Conservation (phyloP, 352 stramenopile species). For the Phytophthora multivora region DNA sequence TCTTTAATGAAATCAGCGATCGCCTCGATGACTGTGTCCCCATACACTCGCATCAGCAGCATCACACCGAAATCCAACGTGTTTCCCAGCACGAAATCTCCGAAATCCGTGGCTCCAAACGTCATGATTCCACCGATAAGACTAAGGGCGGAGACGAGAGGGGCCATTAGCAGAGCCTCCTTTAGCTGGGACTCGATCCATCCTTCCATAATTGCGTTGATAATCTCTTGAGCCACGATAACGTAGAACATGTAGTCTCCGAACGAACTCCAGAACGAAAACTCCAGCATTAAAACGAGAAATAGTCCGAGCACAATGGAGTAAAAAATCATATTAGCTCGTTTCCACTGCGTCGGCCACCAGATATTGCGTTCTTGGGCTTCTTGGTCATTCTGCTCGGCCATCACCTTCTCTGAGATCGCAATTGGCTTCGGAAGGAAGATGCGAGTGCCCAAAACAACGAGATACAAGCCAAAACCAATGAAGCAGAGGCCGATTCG, state of each 20-base stretch:
- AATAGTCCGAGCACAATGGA: slow-evolving; percentile 93
- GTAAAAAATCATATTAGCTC: slow-evolving; percentile 95
- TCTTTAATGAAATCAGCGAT: slow-evolving; percentile 64
- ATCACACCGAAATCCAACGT: slow-evolving; percentile 96
- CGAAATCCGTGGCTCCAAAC: slow-evolving; percentile 95
- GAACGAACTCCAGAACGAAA: slow-evolving; percentile 96
- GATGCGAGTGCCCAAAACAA: slow-evolving; percentile 82
- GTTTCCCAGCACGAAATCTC: slow-evolving; percentile 96
- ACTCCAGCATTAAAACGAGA: slow-evolving; percentile 94
- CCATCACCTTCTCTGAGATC: slow-evolving; percentile 89
- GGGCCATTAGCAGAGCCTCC: slow-evolving; percentile 91
- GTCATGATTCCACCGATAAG: slow-evolving; percentile 94
- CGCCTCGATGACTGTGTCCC: slow-evolving; percentile 84
- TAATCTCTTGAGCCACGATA: slow-evolving; percentile 92
- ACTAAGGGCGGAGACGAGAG: slow-evolving; percentile 89
- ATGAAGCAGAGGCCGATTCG: slow-evolving; percentile 95
- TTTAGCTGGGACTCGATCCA: slow-evolving; percentile 92
- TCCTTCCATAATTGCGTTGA: slow-evolving; percentile 87
- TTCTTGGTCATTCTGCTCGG: slow-evolving; percentile 81
- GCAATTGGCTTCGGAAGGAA: slow-evolving; percentile 93
- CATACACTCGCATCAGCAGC: slow-evolving; percentile 93
- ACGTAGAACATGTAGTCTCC: slow-evolving; percentile 96
- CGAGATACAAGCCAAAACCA: slow-evolving; percentile 87
- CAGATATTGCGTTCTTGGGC: slow-evolving; percentile 77
- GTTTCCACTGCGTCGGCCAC: slow-evolving; percentile 94